Conservation (phyloP, 495 filamentous ascomycete genomes). For the Talaromyces borbonicus region DNA sequence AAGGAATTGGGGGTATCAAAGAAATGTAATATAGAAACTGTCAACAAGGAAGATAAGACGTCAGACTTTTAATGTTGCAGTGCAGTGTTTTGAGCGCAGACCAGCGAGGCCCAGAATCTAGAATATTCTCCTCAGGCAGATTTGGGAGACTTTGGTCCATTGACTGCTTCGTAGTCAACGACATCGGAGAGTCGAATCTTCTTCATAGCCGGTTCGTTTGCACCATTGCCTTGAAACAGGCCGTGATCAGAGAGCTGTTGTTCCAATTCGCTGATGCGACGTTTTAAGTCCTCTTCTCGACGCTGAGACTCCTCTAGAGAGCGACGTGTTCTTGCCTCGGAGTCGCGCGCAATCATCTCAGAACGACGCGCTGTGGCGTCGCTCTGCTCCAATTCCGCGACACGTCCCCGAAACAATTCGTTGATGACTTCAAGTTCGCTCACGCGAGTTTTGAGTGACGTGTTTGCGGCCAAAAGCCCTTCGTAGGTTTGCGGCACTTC, state of each 20-base stretch:
- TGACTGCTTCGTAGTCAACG: slow-evolving; percentile 31
- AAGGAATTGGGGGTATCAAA: slow-evolving; percentile 9
- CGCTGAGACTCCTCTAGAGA: slow-evolving; percentile 66
- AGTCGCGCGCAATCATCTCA: slow-evolving; percentile 46
- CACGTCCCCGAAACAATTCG: slow-evolving; percentile 80
- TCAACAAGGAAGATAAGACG: neutral
- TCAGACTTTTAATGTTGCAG: neutral
- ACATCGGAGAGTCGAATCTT: slow-evolving; percentile 34
- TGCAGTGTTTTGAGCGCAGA: neutral
- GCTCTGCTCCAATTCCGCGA: slow-evolving; percentile 75
- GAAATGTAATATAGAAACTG: slow-evolving; percentile 5
- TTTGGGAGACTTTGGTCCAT: slow-evolving; percentile 27
- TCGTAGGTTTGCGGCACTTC: slow-evolving; percentile 76
- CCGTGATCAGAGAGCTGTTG: slow-evolving; percentile 40
- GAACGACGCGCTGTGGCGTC: slow-evolving; percentile 55
- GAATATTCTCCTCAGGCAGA: neutral
- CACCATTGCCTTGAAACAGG: slow-evolving; percentile 16
- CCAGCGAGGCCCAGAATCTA: neutral
- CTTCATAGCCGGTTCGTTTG: slow-evolving; percentile 36
- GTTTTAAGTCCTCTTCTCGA: slow-evolving; percentile 74
- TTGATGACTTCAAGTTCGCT: slow-evolving; percentile 94
- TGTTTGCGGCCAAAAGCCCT: slow-evolving; percentile 64
- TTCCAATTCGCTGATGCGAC: slow-evolving; percentile 72
- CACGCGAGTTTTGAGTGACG: slow-evolving; percentile 78
- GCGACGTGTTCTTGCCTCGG: slow-evolving; percentile 51